phyloP scores from a whole-genome alignment of 2,329 filamentous ascomycete genomes.

The Pyricularia grisea region DNA sequence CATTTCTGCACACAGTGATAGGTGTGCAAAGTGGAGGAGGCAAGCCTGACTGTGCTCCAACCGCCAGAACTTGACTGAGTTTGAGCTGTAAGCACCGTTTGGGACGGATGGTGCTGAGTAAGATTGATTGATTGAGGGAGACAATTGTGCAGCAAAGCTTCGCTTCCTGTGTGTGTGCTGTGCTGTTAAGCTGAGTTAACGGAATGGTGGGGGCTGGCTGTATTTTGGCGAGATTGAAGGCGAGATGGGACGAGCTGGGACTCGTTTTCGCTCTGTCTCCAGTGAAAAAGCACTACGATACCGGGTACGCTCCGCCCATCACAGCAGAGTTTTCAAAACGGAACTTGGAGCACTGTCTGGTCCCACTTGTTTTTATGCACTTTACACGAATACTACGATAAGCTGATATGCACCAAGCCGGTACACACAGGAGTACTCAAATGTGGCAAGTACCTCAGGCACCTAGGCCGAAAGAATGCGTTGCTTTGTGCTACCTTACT shows the following conservation, averaged over 20 bases:
- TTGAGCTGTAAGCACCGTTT: not conserved
- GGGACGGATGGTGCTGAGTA: not conserved
- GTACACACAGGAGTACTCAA: not conserved
- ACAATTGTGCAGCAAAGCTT: not conserved
- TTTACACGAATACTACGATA: not conserved
- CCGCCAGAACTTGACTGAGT: not conserved
- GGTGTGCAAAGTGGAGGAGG: not conserved
- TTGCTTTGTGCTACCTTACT: too few species aligned
- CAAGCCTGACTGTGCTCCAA: not conserved
- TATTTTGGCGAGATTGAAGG: not conserved
- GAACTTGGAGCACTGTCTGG: not conserved
- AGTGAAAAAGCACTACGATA: not conserved
- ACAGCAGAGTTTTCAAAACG: not conserved
- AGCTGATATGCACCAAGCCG: not conserved
- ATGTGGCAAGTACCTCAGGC: too few species aligned
- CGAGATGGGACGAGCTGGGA: not conserved
- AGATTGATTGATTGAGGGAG: not conserved
- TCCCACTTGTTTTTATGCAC: not conserved
- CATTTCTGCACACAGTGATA: not conserved
- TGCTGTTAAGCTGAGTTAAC: not conserved
- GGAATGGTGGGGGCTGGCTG: not conserved
- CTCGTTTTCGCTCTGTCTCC: not conserved
- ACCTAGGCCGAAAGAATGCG: not conserved
- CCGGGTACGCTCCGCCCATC: not conserved
- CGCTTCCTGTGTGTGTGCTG: not conserved